Evolutionary conservation across 2,329 filamentous ascomycete genomes (phyloP), one percentile per base, ranked within the genome.

Genomic region (Magnaporthiopsis poae): DNA sequence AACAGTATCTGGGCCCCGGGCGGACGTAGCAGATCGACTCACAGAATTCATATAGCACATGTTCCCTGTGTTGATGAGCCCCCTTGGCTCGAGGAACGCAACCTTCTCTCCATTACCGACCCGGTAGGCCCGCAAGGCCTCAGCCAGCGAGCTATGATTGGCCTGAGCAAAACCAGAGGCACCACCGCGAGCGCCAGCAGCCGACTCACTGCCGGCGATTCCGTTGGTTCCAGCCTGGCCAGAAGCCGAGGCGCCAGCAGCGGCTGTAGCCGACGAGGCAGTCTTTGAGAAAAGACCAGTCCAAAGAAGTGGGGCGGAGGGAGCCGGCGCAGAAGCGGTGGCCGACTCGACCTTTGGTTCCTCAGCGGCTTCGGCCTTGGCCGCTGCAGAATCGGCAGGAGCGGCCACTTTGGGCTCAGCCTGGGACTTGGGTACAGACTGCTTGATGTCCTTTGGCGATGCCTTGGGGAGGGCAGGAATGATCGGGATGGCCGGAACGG

Each of bases 21-120:
- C 5, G 7, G 21, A 56, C 15, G 21, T 29, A 31, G 15, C 25
- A 25, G 4, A 13, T 31, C 36, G 80, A 15, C 91, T 80, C 83
- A 96, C 94, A 69, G 95, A 97, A 81, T 98, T 99, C 95, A 99
- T 98, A 79, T 99, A 99, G 79, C 95, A 99, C 91, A 98, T 96
- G 75, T 99, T 98, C 64, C 95, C 95, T 60, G 94, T 96, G 78
- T 99, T 99, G 71, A 96, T 90, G 74, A 99, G 84, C 63, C 95
- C 95, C 71, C 94, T 87, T 64, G 95, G 95, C 78, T 98, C 92
- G 64, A 99, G 83, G 74, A 97, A 97, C 25, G 90, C 82, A 70
- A 94, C 81, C 72, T 89, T 91, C 39, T 85, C 80, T 56, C 83
- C 82, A 56, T 82, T 81, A 67, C 86, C 84, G 31, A 92, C 87